Evolutionary conservation across 257 asterid genomes (phyloP).

Genomic region (Asclepias syriaca): DNA sequence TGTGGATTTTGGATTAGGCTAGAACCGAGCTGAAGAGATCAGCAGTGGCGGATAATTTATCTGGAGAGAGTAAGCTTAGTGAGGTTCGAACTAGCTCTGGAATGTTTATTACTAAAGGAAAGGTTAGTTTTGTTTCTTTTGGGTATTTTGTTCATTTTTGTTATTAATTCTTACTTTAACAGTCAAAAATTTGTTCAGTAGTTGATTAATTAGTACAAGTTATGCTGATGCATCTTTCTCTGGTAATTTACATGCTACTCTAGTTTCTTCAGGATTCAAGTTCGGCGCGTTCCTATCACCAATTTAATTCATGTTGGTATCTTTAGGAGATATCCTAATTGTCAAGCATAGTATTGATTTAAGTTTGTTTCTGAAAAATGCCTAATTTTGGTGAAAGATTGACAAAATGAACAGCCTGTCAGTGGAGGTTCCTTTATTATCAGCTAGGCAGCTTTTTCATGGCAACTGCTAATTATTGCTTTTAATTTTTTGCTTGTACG

Average conservation of each 20-base stretch:
- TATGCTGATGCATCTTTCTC: background rate
- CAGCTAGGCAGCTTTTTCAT: background rate
- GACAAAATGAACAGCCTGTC: background rate
- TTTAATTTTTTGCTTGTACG: background rate
- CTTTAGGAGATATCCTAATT: background rate
- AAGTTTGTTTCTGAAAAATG: background rate
- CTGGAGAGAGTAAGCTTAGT: conserved; percentile 71
- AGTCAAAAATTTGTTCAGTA: background rate
- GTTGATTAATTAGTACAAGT: background rate
- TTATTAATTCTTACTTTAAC: background rate
- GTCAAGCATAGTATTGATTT: background rate
- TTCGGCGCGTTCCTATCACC: background rate
- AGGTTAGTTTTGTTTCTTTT: conserved; percentile 43
- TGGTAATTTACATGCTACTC: background rate
- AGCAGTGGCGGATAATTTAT: conserved; percentile 72
- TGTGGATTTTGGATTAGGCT: conserved; percentile 43
- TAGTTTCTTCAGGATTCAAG: background rate
- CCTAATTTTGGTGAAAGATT: background rate
- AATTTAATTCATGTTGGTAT: too few species aligned
- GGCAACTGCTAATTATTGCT: background rate
- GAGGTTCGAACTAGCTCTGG: conserved; percentile 97
- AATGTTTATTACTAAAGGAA: conserved; percentile 73
- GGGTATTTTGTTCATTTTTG: background rate
- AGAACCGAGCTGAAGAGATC: conserved; percentile 89
- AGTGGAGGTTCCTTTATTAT: background rate